These are phyloP conservation scores for Debaryomycetaceae sp. DNA, from an alignment of 1,139 yeast genomes.

Conservation along the genomic window DNA sequence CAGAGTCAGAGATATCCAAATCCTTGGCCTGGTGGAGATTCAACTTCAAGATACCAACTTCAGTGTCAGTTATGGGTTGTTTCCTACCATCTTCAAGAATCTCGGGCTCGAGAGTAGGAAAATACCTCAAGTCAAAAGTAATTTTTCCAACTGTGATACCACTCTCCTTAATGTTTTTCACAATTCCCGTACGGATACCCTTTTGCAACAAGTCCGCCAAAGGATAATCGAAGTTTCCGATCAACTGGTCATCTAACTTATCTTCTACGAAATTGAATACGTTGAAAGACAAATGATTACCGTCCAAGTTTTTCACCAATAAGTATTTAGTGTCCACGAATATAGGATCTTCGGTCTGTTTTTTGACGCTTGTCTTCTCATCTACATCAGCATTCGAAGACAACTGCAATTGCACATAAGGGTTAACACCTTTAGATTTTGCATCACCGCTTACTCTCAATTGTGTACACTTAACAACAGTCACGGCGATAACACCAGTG, in stretches of 20 bases:
- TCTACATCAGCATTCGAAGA: conserved; percentile 42
- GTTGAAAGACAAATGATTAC: conserved; percentile 50
- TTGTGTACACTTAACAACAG: conserved; percentile 50
- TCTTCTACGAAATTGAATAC: conserved; percentile 51
- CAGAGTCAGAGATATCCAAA: conserved; percentile 60
- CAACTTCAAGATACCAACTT: conserved; percentile 69
- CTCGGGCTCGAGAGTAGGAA: conserved; percentile 51
- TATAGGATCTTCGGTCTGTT: conserved; percentile 51
- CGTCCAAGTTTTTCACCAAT: conserved; percentile 55
- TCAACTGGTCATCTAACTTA: conserved; percentile 51
- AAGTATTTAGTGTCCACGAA: conserved; percentile 65
- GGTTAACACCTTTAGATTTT: conserved; percentile 50
- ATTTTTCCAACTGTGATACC: conserved; percentile 59
- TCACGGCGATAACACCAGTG: conserved; percentile 63
- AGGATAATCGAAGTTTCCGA: conserved; percentile 57
- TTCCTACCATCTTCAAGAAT: conserved; percentile 49
- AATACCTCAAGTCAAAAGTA: conserved; percentile 61
- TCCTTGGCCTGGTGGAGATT: conserved; percentile 69
- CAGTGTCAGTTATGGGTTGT: conserved; percentile 50
- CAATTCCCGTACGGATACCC: conserved; percentile 29
- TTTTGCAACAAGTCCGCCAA: conserved; percentile 58
- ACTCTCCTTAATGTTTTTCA: conserved; percentile 40
- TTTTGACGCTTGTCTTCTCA: conserved; percentile 56
- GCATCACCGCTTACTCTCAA: conserved; percentile 42
- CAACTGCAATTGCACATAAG: conserved; percentile 51